phyloP scores from a whole-genome alignment of 202 grass and related monocot genomes.

The Schoenoplectus tabernaemontani region DNA sequence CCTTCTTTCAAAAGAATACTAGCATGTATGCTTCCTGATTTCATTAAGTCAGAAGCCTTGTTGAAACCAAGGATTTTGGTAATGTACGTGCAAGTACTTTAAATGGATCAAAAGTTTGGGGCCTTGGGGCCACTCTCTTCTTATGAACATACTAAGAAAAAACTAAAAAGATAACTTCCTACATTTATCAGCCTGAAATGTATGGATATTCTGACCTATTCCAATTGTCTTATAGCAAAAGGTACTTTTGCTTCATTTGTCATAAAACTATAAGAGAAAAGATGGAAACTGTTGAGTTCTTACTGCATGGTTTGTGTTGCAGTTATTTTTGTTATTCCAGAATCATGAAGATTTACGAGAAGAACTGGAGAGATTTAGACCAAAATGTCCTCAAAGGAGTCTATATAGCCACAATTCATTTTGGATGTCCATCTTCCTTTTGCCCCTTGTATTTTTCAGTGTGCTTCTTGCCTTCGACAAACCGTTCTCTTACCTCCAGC shows the following conservation, averaged over 20 bases:
- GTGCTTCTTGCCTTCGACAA: constrained; percentile 20
- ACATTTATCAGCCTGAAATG: neutral
- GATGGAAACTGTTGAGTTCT: neutral
- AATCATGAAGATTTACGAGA: constrained; percentile 55
- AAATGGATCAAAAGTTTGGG: neutral
- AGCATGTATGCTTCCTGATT: neutral
- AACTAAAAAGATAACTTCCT: neutral
- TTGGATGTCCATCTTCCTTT: constrained; percentile 26
- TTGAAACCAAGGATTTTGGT: neutral
- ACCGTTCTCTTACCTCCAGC: constrained; percentile 21
- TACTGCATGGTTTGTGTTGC: constrained; percentile 22
- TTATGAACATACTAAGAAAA: neutral
- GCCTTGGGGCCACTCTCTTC: neutral
- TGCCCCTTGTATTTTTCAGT: constrained; percentile 19
- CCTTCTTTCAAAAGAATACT: neutral
- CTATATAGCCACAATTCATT: constrained; percentile 19
- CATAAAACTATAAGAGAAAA: neutral
- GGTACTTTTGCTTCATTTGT: neutral
- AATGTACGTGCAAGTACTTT: neutral
- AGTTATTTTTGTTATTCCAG: constrained; percentile 63
- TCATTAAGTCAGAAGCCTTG: neutral
- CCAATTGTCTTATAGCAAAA: neutral
- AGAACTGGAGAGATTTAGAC: constrained; percentile 66
- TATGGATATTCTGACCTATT: neutral
- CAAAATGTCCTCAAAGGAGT: constrained; percentile 25